phyloP scores from a whole-genome alignment of 352 stramenopile species.

The Plasmopara muralis region DNA sequence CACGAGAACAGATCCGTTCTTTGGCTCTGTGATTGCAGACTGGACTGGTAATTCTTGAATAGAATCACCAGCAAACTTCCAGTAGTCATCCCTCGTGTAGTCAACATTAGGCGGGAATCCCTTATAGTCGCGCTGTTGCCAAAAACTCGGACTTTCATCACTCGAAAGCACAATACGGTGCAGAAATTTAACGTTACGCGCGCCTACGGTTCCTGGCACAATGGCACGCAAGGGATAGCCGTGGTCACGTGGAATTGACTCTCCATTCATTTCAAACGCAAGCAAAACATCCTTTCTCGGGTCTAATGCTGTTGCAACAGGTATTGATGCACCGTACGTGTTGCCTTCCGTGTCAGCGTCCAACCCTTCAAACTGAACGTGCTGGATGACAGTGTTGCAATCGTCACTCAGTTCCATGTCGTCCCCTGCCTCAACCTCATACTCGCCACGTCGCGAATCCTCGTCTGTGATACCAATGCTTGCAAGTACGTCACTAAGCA shows the following conservation, averaged over 20 bases:
- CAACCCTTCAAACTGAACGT: slow-evolving; percentile 82
- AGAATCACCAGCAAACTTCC: slow-evolving; percentile 77
- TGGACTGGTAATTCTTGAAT: slow-evolving; percentile 91
- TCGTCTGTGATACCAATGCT: slow-evolving; percentile 80
- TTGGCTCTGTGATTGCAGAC: slow-evolving; percentile 85
- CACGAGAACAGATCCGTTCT: slow-evolving; percentile 38
- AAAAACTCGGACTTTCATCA: slow-evolving; percentile 84
- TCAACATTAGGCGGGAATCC: slow-evolving; percentile 82
- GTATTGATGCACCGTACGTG: slow-evolving; percentile 86
- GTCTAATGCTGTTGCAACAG: slow-evolving; percentile 90
- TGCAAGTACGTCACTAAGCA: slow-evolving; percentile 89
- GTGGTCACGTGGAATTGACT: slow-evolving; percentile 91
- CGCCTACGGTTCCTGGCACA: slow-evolving; percentile 92
- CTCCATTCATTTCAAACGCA: slow-evolving; percentile 98
- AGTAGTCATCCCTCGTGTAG: slow-evolving; percentile 79
- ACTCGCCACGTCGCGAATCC: slow-evolving; percentile 40
- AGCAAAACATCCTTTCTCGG: slow-evolving; percentile 94
- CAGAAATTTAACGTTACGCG: slow-evolving; percentile 97
- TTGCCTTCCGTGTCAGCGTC: slow-evolving; percentile 81
- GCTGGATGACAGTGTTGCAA: slow-evolving; percentile 67
- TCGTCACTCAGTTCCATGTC: slow-evolving; percentile 50
- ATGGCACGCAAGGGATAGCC: slow-evolving; percentile 95
- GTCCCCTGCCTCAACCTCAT: slow-evolving; percentile 45
- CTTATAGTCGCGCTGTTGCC: slow-evolving; percentile 92
- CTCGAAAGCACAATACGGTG: slow-evolving; percentile 83